Base-by-base conservation (phyloP, 176 grass and related monocot genomes). In the Coix lacrymajobi region DNA sequence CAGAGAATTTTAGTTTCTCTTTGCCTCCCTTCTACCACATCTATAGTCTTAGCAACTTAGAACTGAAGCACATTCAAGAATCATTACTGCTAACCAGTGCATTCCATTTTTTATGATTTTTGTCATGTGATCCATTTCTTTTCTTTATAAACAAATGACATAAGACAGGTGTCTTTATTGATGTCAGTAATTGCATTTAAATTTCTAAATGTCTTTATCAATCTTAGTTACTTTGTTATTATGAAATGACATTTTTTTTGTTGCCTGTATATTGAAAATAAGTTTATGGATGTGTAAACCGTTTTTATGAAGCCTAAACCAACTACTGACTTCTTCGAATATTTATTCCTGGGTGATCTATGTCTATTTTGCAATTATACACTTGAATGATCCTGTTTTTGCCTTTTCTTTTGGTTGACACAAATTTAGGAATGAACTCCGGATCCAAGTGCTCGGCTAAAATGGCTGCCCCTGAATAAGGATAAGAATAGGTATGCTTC, bases 371-470 rank as follows among this genome's bases (percentile, higher is more conserved):
- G 29, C n/a, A n/a, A n/a, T n/a, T 52, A 20, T 68, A 79, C 45
- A 44, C 64, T 25, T 65, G 28, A 24, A 76, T 75, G 79, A 44
- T 37, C 69, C 11, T 54, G 3, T 9, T 87, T n/a, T 58, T 70
- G 12, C 11, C 49, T 72, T 71, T 9, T 36, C 52, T 26, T 39
- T 77, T 33, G 31, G 34, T 83, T 81, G 15, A 69, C 90, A 79
- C 90, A 98, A 90, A 87, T 93, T 93, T 93, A 89, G 87, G 80
- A 95, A 95, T 93, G 95, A 98, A 75, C 77, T 98, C 96, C 92
- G 39, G 92, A 98, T 79, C 81, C 92, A 81, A 95, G 84, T 33
- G 87, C 90, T 31, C 92, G 88, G 64, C 89, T 88, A 45, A 98
- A 95, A 88, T 87, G 88, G 86, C 77, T 98, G 64, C 80, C 92